A percentile compares a stretch with the other conserved stretches of the same genome.
Conservation (phyloP, 139 green algal genomes). For the Closterium sp. region DNA sequence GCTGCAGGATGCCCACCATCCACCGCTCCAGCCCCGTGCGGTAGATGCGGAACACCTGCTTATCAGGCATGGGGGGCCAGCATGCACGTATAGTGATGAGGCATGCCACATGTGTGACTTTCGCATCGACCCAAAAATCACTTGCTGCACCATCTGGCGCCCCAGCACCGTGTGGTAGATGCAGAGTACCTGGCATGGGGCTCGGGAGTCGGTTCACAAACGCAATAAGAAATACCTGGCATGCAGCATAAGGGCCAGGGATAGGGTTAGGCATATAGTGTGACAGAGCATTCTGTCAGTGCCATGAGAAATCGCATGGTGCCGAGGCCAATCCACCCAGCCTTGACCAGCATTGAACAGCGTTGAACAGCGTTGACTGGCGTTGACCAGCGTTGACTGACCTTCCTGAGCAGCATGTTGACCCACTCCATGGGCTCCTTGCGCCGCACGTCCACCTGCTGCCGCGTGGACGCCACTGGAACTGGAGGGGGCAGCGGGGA, state of each 20-base stretch:
- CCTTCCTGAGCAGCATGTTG: constrained; percentile 94
- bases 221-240: too few relatives aligned
- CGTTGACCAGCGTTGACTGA: constrained; percentile 6
- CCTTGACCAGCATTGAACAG: neutral
- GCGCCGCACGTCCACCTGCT: neutral
- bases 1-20: constrained; percentile 89
- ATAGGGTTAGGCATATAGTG: too few relatives aligned
- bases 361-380: neutral
- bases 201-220: too few relatives aligned
- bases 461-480: neutral
- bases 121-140: neutral
- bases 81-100: neutral
- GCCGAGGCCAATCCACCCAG: neutral
- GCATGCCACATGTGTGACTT: neutral
- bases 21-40: constrained; percentile 79
- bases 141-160: neutral
- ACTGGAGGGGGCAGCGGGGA: neutral
- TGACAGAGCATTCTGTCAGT: too few relatives aligned
- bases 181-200: too few relatives aligned
- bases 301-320: too few relatives aligned
- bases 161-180: neutral
- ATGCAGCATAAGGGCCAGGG: too few relatives aligned
- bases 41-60: constrained; percentile 23
- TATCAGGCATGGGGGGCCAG: constrained; percentile 45
- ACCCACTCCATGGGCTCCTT: constrained; percentile 92